phyloP scores from a whole-genome alignment of 2,329 filamentous ascomycete genomes.

The Aspergillus hortae region DNA sequence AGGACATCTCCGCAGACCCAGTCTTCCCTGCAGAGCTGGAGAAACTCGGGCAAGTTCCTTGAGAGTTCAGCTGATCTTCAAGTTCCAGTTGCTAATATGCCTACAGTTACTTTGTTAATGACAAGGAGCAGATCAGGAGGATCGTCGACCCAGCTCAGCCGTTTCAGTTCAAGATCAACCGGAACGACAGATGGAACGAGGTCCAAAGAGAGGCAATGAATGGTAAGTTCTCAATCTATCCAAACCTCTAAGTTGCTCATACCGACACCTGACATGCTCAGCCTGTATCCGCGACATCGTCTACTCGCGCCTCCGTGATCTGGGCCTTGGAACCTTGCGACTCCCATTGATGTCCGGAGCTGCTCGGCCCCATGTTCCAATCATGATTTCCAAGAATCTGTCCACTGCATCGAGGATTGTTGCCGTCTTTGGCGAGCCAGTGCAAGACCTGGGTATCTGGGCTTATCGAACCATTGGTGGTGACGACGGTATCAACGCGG shows the following conservation, averaged over 20 bases:
- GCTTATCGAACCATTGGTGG: slow-evolving; percentile 65
- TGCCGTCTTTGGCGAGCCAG: slow-evolving; percentile 68
- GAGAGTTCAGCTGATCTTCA: not conserved
- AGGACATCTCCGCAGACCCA: slow-evolving; percentile 67
- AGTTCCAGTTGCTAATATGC: not conserved
- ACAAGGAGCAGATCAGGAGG: slow-evolving; percentile 69
- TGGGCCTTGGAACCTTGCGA: slow-evolving; percentile 58
- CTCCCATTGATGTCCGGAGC: slow-evolving; percentile 56
- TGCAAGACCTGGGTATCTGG: slow-evolving; percentile 70
- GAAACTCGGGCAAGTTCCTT: slow-evolving; percentile 64
- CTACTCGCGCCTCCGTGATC: slow-evolving; percentile 56
- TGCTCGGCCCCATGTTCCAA: slow-evolving; percentile 60
- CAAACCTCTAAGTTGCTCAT: slow-evolving; percentile 1
- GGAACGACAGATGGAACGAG: slow-evolving; percentile 73
- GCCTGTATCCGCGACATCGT: slow-evolving; percentile 60
- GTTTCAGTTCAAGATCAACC: slow-evolving; percentile 71
- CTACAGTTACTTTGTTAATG: slow-evolving; percentile 72
- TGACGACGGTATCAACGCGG: slow-evolving; percentile 63
- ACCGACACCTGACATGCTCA: slow-evolving; percentile 6
- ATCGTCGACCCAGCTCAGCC: slow-evolving; percentile 64
- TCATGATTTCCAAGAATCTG: slow-evolving; percentile 62
- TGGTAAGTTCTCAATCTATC: slow-evolving; percentile 44
- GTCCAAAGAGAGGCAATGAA: slow-evolving; percentile 72
- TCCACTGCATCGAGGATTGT: slow-evolving; percentile 60
- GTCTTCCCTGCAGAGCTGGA: slow-evolving; percentile 63